These are phyloP conservation scores for Botrytis porri DNA, from an alignment of 2,329 filamentous ascomycete species.

Conservation along the genomic window DNA sequence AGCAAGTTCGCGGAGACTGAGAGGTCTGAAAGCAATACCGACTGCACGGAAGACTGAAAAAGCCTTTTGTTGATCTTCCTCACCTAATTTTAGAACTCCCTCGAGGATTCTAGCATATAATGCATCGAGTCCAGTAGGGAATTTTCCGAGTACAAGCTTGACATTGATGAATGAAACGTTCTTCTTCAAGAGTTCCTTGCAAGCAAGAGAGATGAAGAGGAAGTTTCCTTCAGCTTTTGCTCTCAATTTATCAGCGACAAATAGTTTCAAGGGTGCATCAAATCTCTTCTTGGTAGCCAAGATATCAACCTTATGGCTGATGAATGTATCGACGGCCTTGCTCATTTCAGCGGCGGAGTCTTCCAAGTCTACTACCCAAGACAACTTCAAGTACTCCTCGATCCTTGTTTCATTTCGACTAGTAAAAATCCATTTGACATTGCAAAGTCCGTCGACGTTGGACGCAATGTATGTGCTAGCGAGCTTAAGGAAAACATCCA, in stretches of 20 bases:
- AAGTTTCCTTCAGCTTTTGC: constrained; percentile 15
- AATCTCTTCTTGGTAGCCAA: constrained; percentile 17
- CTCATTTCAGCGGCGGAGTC: background rate
- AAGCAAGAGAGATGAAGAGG: constrained; percentile 18
- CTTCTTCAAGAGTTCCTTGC: constrained; percentile 18
- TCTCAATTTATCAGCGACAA: constrained; percentile 14
- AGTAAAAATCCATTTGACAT: constrained; percentile 21
- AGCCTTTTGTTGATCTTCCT: constrained; percentile 18
- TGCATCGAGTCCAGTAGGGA: constrained; percentile 13
- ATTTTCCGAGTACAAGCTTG: constrained; percentile 17
- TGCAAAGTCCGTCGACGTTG: constrained; percentile 16
- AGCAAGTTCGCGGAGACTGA: constrained; percentile 18
- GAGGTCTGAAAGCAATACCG: constrained; percentile 19
- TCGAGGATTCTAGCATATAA: constrained; percentile 19
- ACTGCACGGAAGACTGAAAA: constrained; percentile 19
- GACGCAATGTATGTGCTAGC: constrained; percentile 14
- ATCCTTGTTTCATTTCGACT: constrained; percentile 19
- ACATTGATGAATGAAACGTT: constrained; percentile 18
- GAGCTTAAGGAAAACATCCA: constrained; percentile 16
- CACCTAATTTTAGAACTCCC: constrained; percentile 4
- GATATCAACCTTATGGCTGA: constrained; percentile 8
- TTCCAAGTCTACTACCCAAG: constrained; percentile 17
- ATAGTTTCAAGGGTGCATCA: constrained; percentile 16
- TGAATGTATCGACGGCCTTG: constrained; percentile 10
- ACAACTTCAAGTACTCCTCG: constrained; percentile 17